A percentile compares a stretch with the other conserved stretches of the same genome.
Conservation (phyloP, 2,329 filamentous ascomycete genomes). For the Aspergillus novofumigatus region DNA sequence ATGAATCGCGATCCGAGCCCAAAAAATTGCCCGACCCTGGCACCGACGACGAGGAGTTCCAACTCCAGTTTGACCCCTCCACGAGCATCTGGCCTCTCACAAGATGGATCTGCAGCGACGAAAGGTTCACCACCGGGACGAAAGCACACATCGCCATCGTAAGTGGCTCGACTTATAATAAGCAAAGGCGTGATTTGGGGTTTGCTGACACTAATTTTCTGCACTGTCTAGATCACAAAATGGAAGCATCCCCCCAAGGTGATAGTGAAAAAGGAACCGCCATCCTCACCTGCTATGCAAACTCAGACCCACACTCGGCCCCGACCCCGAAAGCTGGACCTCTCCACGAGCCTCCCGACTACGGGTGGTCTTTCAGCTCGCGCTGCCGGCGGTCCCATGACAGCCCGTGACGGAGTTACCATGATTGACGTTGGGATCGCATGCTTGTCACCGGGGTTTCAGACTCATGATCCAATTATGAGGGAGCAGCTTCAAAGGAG, state of each 20-base stretch:
- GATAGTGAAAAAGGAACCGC: conserved; percentile 93
- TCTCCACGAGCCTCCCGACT: conserved; percentile 41
- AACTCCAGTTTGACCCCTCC: conserved; percentile 34
- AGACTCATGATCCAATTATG: conserved; percentile 95
- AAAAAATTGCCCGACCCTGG: conserved; percentile 40
- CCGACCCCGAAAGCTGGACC: conserved; percentile 44
- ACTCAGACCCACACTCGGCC: conserved; percentile 52
- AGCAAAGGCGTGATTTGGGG: not conserved
- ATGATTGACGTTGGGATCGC: conserved; percentile 93
- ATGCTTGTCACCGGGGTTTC: conserved; percentile 91
- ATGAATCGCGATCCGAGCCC: conserved; percentile 43
- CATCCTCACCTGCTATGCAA: conserved; percentile 69
- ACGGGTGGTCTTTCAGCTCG: conserved; percentile 57
- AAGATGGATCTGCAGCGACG: conserved; percentile 31
- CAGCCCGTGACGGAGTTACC: conserved; percentile 70
- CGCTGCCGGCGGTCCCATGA: conserved; percentile 64
- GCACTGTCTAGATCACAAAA: conserved; percentile 24
- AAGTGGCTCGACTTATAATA: conserved; percentile 33
- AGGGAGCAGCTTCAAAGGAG: conserved; percentile 92
- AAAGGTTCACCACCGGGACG: conserved; percentile 34
- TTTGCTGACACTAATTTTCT: conserved; percentile 12
- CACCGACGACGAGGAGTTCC: conserved; percentile 31
- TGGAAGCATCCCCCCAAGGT: conserved; percentile 68
- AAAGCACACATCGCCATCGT: conserved; percentile 42
- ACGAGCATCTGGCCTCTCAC: conserved; percentile 27